A percentile compares a stretch with the other conserved stretches of the same genome.
phyloP scores from a whole-genome alignment of 2,329 filamentous ascomycete species.

The Chrysoporthe cubensis region DNA sequence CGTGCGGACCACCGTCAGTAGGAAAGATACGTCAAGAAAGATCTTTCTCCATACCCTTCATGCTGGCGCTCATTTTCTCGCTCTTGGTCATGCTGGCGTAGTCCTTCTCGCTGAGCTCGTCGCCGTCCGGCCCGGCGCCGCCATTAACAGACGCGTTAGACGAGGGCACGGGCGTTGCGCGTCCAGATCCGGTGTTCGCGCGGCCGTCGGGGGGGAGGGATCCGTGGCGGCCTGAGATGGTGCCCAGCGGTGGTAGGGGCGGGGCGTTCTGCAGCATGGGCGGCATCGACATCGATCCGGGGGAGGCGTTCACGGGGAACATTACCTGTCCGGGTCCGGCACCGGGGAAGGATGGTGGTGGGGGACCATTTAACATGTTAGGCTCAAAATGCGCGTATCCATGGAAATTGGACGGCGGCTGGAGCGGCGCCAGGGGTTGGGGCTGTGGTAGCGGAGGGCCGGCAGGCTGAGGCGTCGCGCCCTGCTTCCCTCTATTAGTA shows the following conservation, averaged over 20 bases:
- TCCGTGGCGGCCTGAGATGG: conserved; percentile 11
- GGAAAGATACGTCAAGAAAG: neutral
- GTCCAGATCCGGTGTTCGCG: conserved; percentile 37
- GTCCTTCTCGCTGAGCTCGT: conserved; percentile 51
- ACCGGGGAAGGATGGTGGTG: conserved; percentile 16
- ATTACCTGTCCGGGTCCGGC: conserved; percentile 22
- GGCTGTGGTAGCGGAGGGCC: conserved; percentile 20
- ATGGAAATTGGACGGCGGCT: conserved; percentile 26
- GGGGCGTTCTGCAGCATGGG: conserved; percentile 19
- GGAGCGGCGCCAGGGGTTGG: conserved; percentile 19
- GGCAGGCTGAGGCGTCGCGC: conserved; percentile 22
- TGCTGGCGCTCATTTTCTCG: conserved; percentile 68
- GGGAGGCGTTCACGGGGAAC: conserved; percentile 21
- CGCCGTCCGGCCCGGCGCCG: conserved; percentile 37
- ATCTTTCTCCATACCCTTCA: conserved; percentile 58
- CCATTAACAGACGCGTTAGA: conserved; percentile 36
- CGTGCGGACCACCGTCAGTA: neutral
- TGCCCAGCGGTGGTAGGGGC: conserved; percentile 12
- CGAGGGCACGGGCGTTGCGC: conserved; percentile 32
- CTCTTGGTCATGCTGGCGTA: conserved; percentile 67
- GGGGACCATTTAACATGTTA: conserved; percentile 20
- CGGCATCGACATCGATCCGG: conserved; percentile 24
- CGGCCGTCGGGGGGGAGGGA: conserved; percentile 24
- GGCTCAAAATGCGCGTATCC: conserved; percentile 22
- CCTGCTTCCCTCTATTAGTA: conserved; percentile 23